These are phyloP conservation scores for Didymella sp. DNA, from an alignment of 2,329 filamentous ascomycete genomes.

Conservation along the genomic window DNA sequence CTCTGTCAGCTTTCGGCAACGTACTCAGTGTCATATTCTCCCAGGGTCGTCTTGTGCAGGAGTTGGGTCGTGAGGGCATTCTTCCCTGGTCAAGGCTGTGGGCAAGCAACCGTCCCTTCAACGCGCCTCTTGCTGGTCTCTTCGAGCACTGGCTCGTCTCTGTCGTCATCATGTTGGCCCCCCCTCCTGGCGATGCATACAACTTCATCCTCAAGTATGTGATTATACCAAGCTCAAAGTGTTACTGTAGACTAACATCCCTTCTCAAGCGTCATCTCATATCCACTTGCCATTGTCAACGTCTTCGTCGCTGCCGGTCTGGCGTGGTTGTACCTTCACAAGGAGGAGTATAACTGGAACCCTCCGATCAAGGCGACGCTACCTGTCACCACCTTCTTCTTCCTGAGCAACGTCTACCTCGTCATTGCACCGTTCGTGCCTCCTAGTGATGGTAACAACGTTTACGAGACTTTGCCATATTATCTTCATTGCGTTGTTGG, in stretches of 20 bases:
- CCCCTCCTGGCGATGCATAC: slow-evolving; percentile 71
- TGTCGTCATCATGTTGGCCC: slow-evolving; percentile 70
- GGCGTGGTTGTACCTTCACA: slow-evolving; percentile 55
- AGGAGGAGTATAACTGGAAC: slow-evolving; percentile 54
- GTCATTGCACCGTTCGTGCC: slow-evolving; percentile 61
- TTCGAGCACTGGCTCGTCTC: slow-evolving; percentile 70
- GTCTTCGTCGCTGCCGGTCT: slow-evolving; percentile 59
- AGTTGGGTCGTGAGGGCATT: slow-evolving; percentile 71
- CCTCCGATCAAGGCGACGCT: slow-evolving; percentile 59
- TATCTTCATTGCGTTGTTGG: slow-evolving; percentile 63
- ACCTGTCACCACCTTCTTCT: slow-evolving; percentile 60
- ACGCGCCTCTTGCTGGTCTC: slow-evolving; percentile 66
- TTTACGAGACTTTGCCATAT: slow-evolving; percentile 62
- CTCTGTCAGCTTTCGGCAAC: slow-evolving; percentile 72
- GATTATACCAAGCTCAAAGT: background rate
- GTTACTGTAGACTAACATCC: slow-evolving; percentile 2
- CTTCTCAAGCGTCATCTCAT: slow-evolving; percentile 66
- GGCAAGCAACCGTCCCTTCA: slow-evolving; percentile 69
- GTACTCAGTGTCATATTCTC: slow-evolving; percentile 73
- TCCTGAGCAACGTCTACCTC: slow-evolving; percentile 61
- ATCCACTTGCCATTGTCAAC: slow-evolving; percentile 66
- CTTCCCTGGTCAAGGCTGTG: slow-evolving; percentile 68
- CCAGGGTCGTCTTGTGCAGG: slow-evolving; percentile 70
- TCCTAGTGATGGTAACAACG: slow-evolving; percentile 55
- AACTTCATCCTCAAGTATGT: slow-evolving; percentile 63